phyloP scores from a whole-genome alignment of 2,329 filamentous ascomycete species.

The Fusarium equiseti region DNA sequence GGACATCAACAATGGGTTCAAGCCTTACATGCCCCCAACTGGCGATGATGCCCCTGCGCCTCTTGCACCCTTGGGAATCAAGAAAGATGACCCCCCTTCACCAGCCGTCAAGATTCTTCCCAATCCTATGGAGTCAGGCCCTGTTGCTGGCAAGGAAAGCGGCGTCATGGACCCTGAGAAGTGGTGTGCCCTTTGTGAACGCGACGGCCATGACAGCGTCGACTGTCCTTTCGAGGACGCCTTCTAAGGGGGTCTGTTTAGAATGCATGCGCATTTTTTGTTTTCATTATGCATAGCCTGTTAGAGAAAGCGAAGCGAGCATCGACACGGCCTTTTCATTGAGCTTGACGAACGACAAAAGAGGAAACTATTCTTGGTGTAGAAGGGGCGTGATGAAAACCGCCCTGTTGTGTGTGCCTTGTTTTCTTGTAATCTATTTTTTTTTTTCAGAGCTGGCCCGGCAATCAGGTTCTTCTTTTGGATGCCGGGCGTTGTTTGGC shows the following conservation, averaged over 20 bases:
- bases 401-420: conserved; percentile 38
- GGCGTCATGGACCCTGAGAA: conserved; percentile 85
- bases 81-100: conserved; percentile 54
- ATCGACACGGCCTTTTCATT: conserved; percentile 34
- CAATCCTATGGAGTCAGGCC: conserved; percentile 73
- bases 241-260: conserved; percentile 60
- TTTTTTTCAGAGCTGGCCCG: conserved; percentile 29
- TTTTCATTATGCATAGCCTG: conserved; percentile 21
- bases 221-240: conserved; percentile 93
- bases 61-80: conserved; percentile 64
- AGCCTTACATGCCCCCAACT: conserved; percentile 54
- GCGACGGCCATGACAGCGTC: conserved; percentile 95
- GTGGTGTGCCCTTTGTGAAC: conserved; percentile 97
- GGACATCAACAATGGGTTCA: conserved; percentile 53
- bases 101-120: conserved; percentile 64
- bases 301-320: conserved; percentile 29
- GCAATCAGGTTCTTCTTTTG: conserved; percentile 28
- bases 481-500: conserved; percentile 46
- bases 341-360: conserved; percentile 19
- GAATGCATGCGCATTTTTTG: conserved; percentile 6
- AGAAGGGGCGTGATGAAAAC: conserved; percentile 46
- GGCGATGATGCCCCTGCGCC: conserved; percentile 66
- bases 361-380: conserved; percentile 39
- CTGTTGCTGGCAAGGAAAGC: conserved; percentile 82
- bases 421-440: conserved; percentile 26